Evolutionary conservation across 345 rosid genomes (phyloP), one percentile per base, ranked within the genome.

Genomic region (Lenwebbia sp.): DNA sequence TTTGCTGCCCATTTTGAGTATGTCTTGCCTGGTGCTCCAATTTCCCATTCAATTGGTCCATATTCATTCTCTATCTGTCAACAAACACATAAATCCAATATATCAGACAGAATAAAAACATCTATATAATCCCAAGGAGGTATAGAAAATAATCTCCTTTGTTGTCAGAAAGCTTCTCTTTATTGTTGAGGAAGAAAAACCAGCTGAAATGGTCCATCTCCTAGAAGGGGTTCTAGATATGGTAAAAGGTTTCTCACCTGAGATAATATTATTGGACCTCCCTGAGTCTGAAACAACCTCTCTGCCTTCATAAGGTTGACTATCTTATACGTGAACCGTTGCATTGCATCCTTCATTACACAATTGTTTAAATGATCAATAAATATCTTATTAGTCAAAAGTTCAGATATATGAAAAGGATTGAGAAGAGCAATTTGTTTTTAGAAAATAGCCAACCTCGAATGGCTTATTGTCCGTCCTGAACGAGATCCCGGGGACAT

Each of bases 251-350:
- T 57, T 56, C 54, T 85, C 52, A 92, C 93, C 90, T 92, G 93
- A 15, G 93, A 88, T 15, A 92, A 92, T 85, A 92, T 92, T 49
- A 90, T 92, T 44, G 93, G 93, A 25, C 93, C 93, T 54, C 92
- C 93, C 33, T 92, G 91, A 23, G 90, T 58, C 88, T 90, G 90
- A 44, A 90, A 92, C 41, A 92, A 54, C 52, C 86, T 88, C 84
- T 92, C 91, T 25, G 84, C 81, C 86, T 92, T 89, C 91, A 90
- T 89, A 85, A 90, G 86, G 83, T 87, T 58, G 60, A 92, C 93
- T 28, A 90, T 92, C 86, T 90, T 90, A 83, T 86, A 55, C 2
- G 90, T 86, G 90, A 92, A 92, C 78, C 88, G 82, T 89, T 92
- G 91, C 93, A 92, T 92, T 62, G 55, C 41, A 30, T 56, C 58